Percentiles rank a stretch among this genome's conserved stretches.
These are phyloP conservation scores for Nakazawaea wickerhamii DNA, from an alignment of 805 yeast genomes.

Conservation along the genomic window DNA sequence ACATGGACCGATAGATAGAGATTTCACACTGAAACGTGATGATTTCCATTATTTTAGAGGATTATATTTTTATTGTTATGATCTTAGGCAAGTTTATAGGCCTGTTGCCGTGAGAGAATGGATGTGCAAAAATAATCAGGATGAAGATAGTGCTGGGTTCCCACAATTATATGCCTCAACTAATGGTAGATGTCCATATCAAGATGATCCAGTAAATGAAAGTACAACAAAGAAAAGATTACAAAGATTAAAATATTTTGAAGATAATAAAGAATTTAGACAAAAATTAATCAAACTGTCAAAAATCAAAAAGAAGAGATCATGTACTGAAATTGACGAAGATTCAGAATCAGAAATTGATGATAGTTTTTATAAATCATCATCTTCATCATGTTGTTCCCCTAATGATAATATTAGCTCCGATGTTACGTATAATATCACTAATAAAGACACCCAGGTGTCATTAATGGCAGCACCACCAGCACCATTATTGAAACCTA, in stretches of 20 bases:
- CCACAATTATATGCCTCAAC: conserved; percentile 60
- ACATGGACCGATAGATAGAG: conserved; percentile 84
- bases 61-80: conserved; percentile 74
- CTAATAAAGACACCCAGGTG: conserved; percentile 11
- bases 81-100: conserved; percentile 66
- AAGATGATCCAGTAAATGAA: conserved; percentile 37
- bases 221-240: conserved; percentile 21
- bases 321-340: conserved; percentile 11
- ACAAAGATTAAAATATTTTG: conserved; percentile 24
- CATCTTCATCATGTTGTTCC: conserved; percentile 7
- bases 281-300: conserved; percentile 24
- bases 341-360: conserved; percentile 9
- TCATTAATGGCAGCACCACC: conserved; percentile 24
- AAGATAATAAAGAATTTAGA: conserved; percentile 28
- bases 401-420: neutral
- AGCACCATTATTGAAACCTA: conserved; percentile 6
- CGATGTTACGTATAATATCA: no score
- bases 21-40: conserved; percentile 77
- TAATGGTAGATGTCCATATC: conserved; percentile 79
- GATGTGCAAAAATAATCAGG: conserved; percentile 35
- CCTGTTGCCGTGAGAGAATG: conserved; percentile 85
- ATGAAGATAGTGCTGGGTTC: conserved; percentile 32
- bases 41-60: conserved; percentile 79
- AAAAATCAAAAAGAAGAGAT: conserved; percentile 13
- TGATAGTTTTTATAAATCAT: conserved; percentile 9